A percentile compares a stretch with the other conserved stretches of the same genome.
Conservation (phyloP, 1,139 yeast species). For the Kodamaea alishanica region DNA sequence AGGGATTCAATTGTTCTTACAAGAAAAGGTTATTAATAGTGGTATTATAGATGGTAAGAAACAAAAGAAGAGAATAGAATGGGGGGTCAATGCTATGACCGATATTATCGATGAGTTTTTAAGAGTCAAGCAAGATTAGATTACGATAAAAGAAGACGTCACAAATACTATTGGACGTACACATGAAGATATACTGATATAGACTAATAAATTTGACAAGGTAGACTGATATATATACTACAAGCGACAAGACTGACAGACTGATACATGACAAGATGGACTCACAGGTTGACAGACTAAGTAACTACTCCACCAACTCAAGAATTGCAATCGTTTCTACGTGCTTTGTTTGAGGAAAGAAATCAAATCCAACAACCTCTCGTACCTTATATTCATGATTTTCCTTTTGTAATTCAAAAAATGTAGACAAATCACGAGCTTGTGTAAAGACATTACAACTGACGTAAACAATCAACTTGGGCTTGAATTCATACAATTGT, state of each 20-base stretch:
- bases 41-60: slow-evolving; percentile 54
- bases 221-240: no score
- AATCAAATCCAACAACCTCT: slow-evolving; percentile 41
- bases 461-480: slow-evolving; percentile 37
- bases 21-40: slow-evolving; percentile 48
- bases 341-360: slow-evolving; percentile 49
- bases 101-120: slow-evolving; percentile 53
- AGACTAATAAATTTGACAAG: not conserved
- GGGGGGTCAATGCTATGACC: slow-evolving; percentile 62
- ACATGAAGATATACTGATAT: not conserved
- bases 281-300: no score
- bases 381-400: slow-evolving; percentile 24
- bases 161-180: not conserved
- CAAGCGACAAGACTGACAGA: no score
- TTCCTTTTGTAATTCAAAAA: slow-evolving; percentile 22
- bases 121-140: slow-evolving; percentile 14
- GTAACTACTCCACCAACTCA: slow-evolving; percentile 18
- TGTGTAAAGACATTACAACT: slow-evolving; percentile 49
- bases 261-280: no score
- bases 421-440: slow-evolving; percentile 39
- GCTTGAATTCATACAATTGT: slow-evolving; percentile 36
- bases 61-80: slow-evolving; percentile 59
- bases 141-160: not conserved
- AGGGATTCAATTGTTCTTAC: slow-evolving; percentile 71
- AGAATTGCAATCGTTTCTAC: slow-evolving; percentile 43